Conservation (phyloP, 1,139 yeast species). For the Candida sanyaensis region DNA sequence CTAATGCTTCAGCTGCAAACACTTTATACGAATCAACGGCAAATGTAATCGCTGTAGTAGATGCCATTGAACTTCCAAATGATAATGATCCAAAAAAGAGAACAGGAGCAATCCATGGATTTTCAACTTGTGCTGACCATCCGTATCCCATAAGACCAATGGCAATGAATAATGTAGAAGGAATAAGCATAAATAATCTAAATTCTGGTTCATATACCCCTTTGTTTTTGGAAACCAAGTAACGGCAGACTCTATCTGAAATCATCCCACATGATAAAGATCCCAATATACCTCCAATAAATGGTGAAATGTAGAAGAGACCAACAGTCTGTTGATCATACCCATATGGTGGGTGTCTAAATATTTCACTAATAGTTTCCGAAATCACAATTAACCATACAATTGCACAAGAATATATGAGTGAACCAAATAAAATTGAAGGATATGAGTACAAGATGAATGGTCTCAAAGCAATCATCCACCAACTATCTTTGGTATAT, state of each 20-base stretch:
- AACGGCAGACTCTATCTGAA: conserved; percentile 49
- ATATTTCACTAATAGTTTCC: conserved; percentile 55
- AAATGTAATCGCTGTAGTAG: conserved; percentile 63
- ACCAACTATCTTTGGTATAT: conserved; percentile 52
- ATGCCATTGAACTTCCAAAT: conserved; percentile 62
- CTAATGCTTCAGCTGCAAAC: conserved; percentile 63
- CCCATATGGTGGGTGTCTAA: conserved; percentile 45
- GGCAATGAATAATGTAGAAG: conserved; percentile 47
- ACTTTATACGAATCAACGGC: conserved; percentile 59
- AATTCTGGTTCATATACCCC: conserved; percentile 68
- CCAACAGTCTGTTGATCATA: conserved; percentile 54
- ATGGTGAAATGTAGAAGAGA: conserved; percentile 58
- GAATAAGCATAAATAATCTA: conserved; percentile 55
- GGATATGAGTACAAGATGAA: conserved; percentile 55
- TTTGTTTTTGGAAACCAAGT: conserved; percentile 37
- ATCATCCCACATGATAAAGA: conserved; percentile 54
- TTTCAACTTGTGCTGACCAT: conserved; percentile 51
- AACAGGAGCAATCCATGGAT: conserved; percentile 62
- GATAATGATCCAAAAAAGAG: conserved; percentile 57
- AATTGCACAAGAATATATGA: conserved; percentile 57
- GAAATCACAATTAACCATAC: conserved; percentile 66
- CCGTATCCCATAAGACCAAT: conserved; percentile 65
- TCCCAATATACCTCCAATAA: conserved; percentile 60
- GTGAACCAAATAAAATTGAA: conserved; percentile 52
- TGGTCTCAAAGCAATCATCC: conserved; percentile 61